These are phyloP conservation scores for Moesziomyces sp. DNA, from an alignment of 1,284 basidiomycete species.

Conservation along the genomic window DNA sequence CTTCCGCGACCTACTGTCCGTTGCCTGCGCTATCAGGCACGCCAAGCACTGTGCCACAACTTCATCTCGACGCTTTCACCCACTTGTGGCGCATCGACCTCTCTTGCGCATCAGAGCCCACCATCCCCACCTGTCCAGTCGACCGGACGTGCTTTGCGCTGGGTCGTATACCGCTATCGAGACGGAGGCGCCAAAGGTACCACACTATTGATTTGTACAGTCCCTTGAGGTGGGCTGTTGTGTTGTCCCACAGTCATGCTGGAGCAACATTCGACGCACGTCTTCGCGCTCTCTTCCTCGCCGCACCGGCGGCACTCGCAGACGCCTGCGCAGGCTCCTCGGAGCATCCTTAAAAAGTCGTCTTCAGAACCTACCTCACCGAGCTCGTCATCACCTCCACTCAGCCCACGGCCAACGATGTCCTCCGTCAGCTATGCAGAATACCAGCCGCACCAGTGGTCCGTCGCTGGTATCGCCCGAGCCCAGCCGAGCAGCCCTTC, in stretches of 20 bases:
- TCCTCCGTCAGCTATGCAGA: conserved; percentile 1
- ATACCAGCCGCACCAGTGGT: conserved; percentile 24
- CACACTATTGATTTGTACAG: not conserved
- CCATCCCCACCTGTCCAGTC: no score
- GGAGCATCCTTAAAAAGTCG: conserved; percentile 33
- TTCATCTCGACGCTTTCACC: not conserved
- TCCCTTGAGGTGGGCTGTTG: not conserved
- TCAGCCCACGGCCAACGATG: conserved; percentile 7
- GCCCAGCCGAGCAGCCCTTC: conserved; percentile 5
- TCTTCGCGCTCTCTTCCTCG: conserved; percentile 13
- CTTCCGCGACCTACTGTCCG: no score
- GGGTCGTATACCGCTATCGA: not conserved
- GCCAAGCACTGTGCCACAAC: not conserved
- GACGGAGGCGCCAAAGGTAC: no score
- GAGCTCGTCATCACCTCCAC: conserved; percentile 4
- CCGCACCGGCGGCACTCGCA: conserved; percentile 8
- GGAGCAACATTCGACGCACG: conserved; percentile 13
- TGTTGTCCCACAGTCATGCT: conserved; percentile 17
- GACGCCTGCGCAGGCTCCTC: conserved; percentile 7
- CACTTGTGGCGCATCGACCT: not conserved
- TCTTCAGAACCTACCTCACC: conserved; percentile 7
- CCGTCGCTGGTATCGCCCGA: conserved; percentile 18
- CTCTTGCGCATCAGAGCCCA: not conserved
- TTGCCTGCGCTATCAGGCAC: not conserved
- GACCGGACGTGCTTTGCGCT: no score